phyloP scores from a whole-genome alignment of 2,329 filamentous ascomycete species.

The Fusarium virguliforme region DNA sequence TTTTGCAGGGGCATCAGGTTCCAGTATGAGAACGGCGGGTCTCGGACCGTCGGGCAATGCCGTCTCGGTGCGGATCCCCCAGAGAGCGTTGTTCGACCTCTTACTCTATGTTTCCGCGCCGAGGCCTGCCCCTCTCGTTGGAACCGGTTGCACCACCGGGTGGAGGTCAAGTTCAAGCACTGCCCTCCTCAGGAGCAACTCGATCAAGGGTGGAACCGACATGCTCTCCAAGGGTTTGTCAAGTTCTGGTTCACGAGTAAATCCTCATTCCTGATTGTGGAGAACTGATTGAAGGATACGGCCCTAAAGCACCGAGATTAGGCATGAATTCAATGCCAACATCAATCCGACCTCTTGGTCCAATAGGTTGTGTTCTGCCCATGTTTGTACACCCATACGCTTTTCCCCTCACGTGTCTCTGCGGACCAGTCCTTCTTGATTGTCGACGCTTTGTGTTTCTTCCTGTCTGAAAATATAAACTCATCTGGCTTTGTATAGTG shows the following conservation, averaged over 20 bases:
- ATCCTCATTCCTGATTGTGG: slow-evolving; percentile 1
- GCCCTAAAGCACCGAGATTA: no score
- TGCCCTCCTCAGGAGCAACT: neutral
- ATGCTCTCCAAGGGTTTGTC: neutral
- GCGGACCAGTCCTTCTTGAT: neutral
- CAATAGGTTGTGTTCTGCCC: slow-evolving; percentile 9
- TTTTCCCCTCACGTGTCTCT: slow-evolving; percentile 1
- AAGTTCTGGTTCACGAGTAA: slow-evolving; percentile 16
- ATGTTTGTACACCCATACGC: slow-evolving; percentile 8
- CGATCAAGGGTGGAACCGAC: neutral
- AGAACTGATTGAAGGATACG: neutral
- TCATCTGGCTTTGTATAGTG: neutral
- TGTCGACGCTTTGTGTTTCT: neutral
- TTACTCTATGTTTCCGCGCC: neutral
- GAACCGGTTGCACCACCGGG: neutral
- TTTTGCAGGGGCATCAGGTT: slow-evolving; percentile 11
- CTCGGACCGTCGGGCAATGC: neutral
- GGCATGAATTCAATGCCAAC: neutral
- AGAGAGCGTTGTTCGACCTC: neutral
- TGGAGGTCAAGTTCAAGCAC: neutral
- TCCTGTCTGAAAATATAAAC: neutral
- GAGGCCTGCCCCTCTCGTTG: neutral
- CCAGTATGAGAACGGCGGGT: slow-evolving; percentile 7
- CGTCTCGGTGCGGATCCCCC: neutral
- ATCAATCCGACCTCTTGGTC: slow-evolving; percentile 7